Conservation (phyloP, 306 rosid species). For the Oemleria cerasiformis region DNA sequence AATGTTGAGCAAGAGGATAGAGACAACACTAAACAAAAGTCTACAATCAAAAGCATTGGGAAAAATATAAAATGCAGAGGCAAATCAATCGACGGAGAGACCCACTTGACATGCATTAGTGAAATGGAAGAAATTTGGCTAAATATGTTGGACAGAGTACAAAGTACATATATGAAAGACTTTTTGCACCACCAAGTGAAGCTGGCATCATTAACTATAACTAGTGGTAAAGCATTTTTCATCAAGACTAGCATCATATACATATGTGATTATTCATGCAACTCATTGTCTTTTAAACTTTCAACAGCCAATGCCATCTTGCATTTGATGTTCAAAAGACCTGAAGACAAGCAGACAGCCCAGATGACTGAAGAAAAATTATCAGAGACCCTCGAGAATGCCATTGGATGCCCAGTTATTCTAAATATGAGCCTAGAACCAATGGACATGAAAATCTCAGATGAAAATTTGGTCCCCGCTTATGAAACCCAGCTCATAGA, state of each 20-base stretch:
- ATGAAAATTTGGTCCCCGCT: background rate
- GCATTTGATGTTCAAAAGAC: background rate
- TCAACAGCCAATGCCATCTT: constrained; percentile 1
- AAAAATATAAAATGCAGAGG: background rate
- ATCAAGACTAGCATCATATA: background rate
- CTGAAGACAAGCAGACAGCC: constrained; percentile 3
- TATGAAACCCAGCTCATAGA: background rate
- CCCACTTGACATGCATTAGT: background rate
- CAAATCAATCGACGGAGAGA: background rate
- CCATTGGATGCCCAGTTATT: constrained; percentile 1
- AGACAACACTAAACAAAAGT: background rate
- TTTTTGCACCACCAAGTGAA: constrained; percentile 4
- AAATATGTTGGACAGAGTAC: background rate
- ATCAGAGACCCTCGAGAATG: background rate
- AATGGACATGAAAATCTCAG: background rate
- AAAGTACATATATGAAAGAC: background rate
- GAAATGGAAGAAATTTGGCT: constrained; percentile 6
- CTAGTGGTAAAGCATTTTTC: background rate
- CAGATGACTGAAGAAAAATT: background rate
- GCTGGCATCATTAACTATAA: background rate
- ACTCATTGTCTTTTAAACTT: background rate
- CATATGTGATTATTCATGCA: background rate
- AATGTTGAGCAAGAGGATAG: background rate
- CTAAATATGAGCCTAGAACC: constrained; percentile 4
- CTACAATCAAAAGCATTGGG: background rate